Conservation (phyloP, 2,329 filamentous ascomycete genomes). For the Hysterium pulicare region DNA sequence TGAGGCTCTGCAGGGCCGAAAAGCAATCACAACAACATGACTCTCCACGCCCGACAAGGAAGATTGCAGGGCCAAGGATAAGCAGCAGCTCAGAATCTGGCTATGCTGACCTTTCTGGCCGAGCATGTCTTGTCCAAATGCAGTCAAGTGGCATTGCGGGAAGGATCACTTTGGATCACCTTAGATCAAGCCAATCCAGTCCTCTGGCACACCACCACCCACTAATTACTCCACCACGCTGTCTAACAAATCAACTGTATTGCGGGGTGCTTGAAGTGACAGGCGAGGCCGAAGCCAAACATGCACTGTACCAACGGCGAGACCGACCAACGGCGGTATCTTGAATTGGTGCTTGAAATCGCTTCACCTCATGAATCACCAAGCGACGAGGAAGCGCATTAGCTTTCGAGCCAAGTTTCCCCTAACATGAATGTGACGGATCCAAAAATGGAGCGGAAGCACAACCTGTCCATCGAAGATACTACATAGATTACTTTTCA, state of each 20-base stretch:
- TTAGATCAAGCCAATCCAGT: slow-evolving; percentile 4
- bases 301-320: neutral
- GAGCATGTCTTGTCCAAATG: neutral
- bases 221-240: neutral
- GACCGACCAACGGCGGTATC: slow-evolving; percentile 2
- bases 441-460: neutral
- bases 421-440: neutral
- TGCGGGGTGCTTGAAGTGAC: neutral
- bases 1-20: too few relatives aligned
- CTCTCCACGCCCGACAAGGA: neutral
- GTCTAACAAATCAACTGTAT: too few relatives aligned
- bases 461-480: neutral
- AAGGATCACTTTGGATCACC: too few relatives aligned
- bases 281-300: neutral
- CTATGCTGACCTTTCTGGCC: too few relatives aligned
- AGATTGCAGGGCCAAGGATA: neutral
- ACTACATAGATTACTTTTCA: too few relatives aligned
- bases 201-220: neutral
- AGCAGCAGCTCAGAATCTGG: neutral
- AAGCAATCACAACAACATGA: too few relatives aligned
- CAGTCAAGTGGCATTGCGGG: neutral
- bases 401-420: neutral
- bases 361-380: neutral
- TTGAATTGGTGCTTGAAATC: neutral
- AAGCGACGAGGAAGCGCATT: neutral